Evolutionary conservation across 176 grass and related monocot genomes (phyloP), one percentile per base, ranked within the genome.

Genomic region (barley (Hordeum vulgare)): DNA sequence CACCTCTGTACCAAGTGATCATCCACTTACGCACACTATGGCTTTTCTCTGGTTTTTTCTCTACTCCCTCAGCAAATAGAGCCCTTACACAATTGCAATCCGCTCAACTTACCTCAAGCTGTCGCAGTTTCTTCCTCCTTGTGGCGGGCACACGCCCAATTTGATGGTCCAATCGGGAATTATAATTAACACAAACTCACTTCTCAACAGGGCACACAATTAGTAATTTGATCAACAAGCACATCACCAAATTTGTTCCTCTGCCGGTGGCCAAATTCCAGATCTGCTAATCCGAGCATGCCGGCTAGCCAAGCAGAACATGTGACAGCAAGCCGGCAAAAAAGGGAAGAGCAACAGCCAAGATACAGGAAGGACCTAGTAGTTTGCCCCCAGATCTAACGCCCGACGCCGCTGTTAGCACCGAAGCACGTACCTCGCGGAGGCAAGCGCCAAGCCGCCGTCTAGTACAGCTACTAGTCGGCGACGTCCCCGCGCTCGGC

Each of bases 311-410:
- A 51, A 66, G 54, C 63, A 31, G 31, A 23, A 3, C 29, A 81
- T 6, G 18, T 27, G 79, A 71, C 66, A 82, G 66, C 63, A 78
- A 71, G 24, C 11, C 14, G 3, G 17, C 8, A 0, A 60, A 42
- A 74, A 40, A 23, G 6, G 35, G 69, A 74, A 63, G 47, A 41
- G 10, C 17, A 68, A 58, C 18, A 29, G 24, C 61, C 24, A 68
- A 77, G 74, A 69, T 42, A 8, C 11, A 56, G 10, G 7, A 85
- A 68, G 21, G 28, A 17, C 51, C 74, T 78, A 84, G 34, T 42
- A 11, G 47, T 28, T 77, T 37, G 49, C 49, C 61, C 45, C 3
- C 1, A 70, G 74, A 78, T 78, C 83, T 85, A 85, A 37, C 81
- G 71, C n/a, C 14, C 41, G 14, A 0, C 71, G 71, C 71, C 57